Base-by-base conservation (phyloP, 2,329 filamentous ascomycete species). In the Fusarium bactridioides region DNA sequence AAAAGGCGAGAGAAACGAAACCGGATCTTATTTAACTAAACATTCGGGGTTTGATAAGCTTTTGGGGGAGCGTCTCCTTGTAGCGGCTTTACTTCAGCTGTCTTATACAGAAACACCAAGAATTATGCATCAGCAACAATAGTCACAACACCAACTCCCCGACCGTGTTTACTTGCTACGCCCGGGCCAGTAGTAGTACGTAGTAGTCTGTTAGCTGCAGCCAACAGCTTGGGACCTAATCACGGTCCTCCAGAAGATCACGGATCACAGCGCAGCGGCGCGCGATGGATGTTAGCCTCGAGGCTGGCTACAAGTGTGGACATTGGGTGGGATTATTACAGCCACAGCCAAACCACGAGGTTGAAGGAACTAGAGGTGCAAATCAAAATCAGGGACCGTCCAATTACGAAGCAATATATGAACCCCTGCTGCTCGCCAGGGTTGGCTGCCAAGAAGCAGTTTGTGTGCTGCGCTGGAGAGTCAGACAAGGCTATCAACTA, bases 11-110 rank as follows among this genome's bases (percentile, higher is more conserved):
- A 69, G 71, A 75, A 54, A 70, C 70, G 69, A 74, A 69, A 69
- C 66, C 27, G 37, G 37, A 19, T 67, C 75, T 77, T 76, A 45
- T 44, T 58, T 78, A 80, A 80, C 75, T 66, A 79, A 80, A 79
- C 73, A 72, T 68, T 64, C 72, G 70, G 71, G 72, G 55, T 61
- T 51, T 59, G 47, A 54, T 54, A 54, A 27, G 35, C 50, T 54
- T 51, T 51, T 47, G 9, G 50, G 23, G 23, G 35, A 54, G 15
- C 12, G 7, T 25, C 31, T 51, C 48, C 48, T 35, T 15, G 31
- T 51, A 15, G 31, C 31, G 31, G 10, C 18, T 25, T 51, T 51
- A 51, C 31, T 15, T 51, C 31, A 51, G 48, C 31, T 51, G 48
- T 31, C 19, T 35, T 25, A 15, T 57, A 62, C 63, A 38, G n/a